Evolutionary conservation across 139 green algal species (phyloP), one percentile per base, ranked within the genome.

Genomic region (Chlorella vulgaris): DNA sequence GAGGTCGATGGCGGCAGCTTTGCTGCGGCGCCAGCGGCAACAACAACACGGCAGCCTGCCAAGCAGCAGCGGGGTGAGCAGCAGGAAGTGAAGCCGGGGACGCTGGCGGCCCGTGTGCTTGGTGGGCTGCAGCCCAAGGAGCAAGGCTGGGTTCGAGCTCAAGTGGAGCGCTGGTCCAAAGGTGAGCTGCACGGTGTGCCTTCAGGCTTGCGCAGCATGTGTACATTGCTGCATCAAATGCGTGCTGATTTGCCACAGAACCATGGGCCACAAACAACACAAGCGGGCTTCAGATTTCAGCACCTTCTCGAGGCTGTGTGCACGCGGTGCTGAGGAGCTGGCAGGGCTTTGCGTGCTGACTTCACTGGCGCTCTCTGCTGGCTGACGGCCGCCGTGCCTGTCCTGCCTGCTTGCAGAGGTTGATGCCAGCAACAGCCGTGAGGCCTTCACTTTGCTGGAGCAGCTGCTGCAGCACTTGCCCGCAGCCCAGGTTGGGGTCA

Each of bases 391-490:
- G n/a, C n/a, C n/a, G n/a, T 58, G 47, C 47, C 15, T 58, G 47
- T 58, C 7, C 21, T 33, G 60, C 15, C 60, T 68, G 60, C n/a
- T 68, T 68, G 74, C 74, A 80, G 74, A 80, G 39, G 58, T 80
- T 15, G 38, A 61, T 18, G 0, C 60, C 0, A 24, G 22, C 13
- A 58, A 26, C 74, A 60, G 74, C 74, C 28, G 31, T 24, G 74
- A 80, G 39, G 74, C 74, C 15, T 22, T 70, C 0, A 6, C 13
- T 6, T 4, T 80, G 36, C 39, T 80, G 21, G 74, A 70, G 39
- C 58, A 31, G 39, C 58, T 80, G 38, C 74, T 80, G 58, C 18
- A 43, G 15, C 38, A 71, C 26, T 18, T 70, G 35, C 70, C 83
- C 4, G 31, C 42, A 0, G 51, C 38, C 15, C 69, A 81, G 29